Evolutionary conservation across 1,284 basidiomycete genomes (phyloP).

Genomic region (Mrakiaceae sp.): DNA sequence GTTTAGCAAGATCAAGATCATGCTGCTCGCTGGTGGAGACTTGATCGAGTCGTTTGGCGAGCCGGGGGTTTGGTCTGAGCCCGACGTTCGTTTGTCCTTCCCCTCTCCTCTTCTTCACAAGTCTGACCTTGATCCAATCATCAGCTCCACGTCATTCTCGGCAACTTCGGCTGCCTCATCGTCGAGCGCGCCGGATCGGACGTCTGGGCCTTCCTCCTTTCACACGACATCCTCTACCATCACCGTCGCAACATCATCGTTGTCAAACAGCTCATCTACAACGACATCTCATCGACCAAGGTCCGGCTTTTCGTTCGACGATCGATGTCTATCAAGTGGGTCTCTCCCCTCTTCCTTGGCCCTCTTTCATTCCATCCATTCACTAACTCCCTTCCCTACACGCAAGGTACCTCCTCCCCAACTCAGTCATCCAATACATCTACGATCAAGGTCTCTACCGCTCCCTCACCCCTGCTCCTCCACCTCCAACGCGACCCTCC

Average conservation of each 20-base stretch:
- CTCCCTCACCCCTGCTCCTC: not conserved
- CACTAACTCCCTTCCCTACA: not conserved
- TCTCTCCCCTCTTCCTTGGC: not conserved
- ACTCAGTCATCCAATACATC: conserved; percentile 90
- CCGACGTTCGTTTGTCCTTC: conserved; percentile 52
- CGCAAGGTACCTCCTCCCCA: conserved; percentile 69
- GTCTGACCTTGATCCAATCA: not conserved
- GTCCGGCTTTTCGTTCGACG: conserved; percentile 77
- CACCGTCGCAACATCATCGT: conserved; percentile 70
- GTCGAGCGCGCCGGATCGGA: conserved; percentile 91
- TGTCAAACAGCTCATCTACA: conserved; percentile 92
- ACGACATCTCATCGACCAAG: conserved; percentile 95
- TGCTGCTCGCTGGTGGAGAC: conserved; percentile 94
- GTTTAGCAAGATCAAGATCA: conserved; percentile 46
- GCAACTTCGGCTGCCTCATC: conserved; percentile 86
- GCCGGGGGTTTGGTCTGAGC: conserved; percentile 94
- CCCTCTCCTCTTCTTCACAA: not conserved
- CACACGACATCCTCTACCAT: conserved; percentile 44
- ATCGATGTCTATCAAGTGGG: conserved; percentile 71
- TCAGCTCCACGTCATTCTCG: conserved; percentile 89
- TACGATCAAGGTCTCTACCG: conserved; percentile 52
- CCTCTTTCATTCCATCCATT: not conserved
- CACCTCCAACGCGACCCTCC: too few species aligned
- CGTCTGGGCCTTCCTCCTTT: conserved; percentile 52
- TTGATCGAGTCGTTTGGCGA: conserved; percentile 97